Evolutionary conservation across 345 rosid genomes (phyloP).

Genomic region (Durio zibethinus): DNA sequence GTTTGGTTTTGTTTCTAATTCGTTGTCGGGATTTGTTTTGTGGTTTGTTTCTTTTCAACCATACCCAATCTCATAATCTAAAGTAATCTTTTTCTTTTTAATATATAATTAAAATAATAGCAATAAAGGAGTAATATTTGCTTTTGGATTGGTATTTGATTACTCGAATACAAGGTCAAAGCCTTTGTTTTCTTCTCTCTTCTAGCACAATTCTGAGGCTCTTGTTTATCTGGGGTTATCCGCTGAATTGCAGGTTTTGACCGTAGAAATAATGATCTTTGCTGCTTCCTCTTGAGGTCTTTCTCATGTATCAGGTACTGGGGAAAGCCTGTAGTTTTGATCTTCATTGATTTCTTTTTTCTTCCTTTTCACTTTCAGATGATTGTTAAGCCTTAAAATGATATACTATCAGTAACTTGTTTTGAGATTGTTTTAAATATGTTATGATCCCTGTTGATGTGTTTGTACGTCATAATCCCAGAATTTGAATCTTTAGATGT

Average conservation of each 20-base stretch:
- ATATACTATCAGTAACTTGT: not conserved
- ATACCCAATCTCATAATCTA: conserved; percentile 31
- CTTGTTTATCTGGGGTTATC: conserved; percentile 16
- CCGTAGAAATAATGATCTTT: conserved; percentile 10
- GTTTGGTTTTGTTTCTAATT: conserved; percentile 17
- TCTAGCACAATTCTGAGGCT: conserved; percentile 21
- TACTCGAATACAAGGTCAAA: conserved; percentile 26
- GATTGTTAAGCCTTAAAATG: not conserved
- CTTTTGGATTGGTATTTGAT: conserved; percentile 8
- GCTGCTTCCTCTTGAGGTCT: conserved; percentile 11
- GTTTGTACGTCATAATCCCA: not conserved
- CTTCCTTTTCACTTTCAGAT: not conserved
- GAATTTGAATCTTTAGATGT: not conserved
- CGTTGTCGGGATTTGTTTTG: conserved; percentile 15
- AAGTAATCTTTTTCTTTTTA: not conserved
- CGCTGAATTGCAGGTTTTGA: conserved; percentile 29
- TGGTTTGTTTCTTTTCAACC: conserved; percentile 28
- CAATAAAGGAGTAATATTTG: conserved; percentile 7
- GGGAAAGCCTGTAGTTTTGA: not conserved
- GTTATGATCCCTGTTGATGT: not conserved
- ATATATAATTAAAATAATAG: not conserved
- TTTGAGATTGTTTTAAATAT: not conserved
- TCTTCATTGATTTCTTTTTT: not conserved
- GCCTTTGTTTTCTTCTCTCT: conserved; percentile 13
- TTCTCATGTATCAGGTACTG: conserved; percentile 28